These are phyloP conservation scores for Aurantiochytrium sp. DNA, from an alignment of 108 stramenopile species.

Conservation along the genomic window DNA sequence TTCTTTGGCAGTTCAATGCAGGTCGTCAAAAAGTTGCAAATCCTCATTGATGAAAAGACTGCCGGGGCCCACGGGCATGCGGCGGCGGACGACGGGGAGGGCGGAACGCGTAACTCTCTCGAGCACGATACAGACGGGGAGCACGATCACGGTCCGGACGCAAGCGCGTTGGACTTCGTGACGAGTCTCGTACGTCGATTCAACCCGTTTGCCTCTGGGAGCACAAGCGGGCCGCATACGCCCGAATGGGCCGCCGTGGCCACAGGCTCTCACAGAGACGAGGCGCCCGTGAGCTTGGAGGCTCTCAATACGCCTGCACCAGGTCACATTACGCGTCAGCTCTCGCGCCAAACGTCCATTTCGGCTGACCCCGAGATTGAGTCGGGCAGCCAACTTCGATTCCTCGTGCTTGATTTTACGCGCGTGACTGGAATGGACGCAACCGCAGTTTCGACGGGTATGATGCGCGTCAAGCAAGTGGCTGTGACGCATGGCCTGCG, in stretches of 20 bases:
- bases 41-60: neutral
- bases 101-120: neutral
- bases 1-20: neutral
- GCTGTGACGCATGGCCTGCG: neutral
- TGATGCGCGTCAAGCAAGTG: conserved; percentile 12
- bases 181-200: neutral
- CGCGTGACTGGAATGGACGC: conserved; percentile 12
- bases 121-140: neutral
- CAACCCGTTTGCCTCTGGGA: neutral
- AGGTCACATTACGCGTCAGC: neutral
- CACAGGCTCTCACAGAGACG: neutral
- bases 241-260: neutral
- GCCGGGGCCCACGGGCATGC: neutral
- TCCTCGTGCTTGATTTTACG: conserved; percentile 10
- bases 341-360: neutral
- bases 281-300: neutral
- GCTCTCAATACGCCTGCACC: neutral
- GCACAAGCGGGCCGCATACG: neutral
- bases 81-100: neutral
- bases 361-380: neutral
- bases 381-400: neutral
- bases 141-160: neutral
- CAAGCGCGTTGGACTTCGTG: neutral
- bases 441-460: neutral
- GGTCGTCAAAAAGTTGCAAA: neutral